Conservation (phyloP, 1,139 yeast genomes). For the Scheffersomyces insectosa region DNA sequence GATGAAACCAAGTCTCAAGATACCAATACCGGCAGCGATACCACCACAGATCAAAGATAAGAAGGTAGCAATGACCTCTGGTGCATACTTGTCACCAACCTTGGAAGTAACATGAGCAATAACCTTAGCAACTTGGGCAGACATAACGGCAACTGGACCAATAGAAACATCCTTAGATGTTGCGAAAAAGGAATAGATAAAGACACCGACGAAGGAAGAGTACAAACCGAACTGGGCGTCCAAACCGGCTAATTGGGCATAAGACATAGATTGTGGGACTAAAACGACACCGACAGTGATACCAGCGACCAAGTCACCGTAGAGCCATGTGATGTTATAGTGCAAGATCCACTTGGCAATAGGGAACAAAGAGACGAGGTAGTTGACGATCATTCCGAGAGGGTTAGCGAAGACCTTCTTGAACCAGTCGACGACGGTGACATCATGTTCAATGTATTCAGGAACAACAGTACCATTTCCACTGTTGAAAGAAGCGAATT, state of each 20-base stretch:
- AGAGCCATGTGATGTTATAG: conserved; percentile 77
- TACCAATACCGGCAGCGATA: conserved; percentile 78
- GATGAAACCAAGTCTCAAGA: conserved; percentile 81
- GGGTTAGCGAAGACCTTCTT: conserved; percentile 43
- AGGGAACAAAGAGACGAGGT: conserved; percentile 71
- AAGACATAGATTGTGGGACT: conserved; percentile 96
- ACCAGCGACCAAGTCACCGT: conserved; percentile 87
- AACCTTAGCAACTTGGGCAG: conserved; percentile 79
- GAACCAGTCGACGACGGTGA: conserved; percentile 50
- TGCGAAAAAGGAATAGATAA: conserved; percentile 86
- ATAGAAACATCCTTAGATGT: conserved; percentile 94
- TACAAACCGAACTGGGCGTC: conserved; percentile 85
- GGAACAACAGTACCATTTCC: conserved; percentile 29
- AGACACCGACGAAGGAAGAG: conserved; percentile 90
- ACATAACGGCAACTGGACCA: conserved; percentile 98
- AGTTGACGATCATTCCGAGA: conserved; percentile 33
- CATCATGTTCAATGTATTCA: conserved; percentile 42
- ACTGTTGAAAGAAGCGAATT: conserved; percentile 5
- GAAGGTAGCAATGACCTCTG: conserved; percentile 76
- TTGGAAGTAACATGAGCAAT: conserved; percentile 57
- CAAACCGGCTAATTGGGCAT: conserved; percentile 83
- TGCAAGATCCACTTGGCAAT: conserved; percentile 79
- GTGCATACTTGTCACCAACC: conserved; percentile 43
- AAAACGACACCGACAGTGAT: conserved; percentile 89
- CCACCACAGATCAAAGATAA: conserved; percentile 83